Base-by-base conservation (phyloP, 805 yeast genomes). In the Kuraishia capsulata region DNA sequence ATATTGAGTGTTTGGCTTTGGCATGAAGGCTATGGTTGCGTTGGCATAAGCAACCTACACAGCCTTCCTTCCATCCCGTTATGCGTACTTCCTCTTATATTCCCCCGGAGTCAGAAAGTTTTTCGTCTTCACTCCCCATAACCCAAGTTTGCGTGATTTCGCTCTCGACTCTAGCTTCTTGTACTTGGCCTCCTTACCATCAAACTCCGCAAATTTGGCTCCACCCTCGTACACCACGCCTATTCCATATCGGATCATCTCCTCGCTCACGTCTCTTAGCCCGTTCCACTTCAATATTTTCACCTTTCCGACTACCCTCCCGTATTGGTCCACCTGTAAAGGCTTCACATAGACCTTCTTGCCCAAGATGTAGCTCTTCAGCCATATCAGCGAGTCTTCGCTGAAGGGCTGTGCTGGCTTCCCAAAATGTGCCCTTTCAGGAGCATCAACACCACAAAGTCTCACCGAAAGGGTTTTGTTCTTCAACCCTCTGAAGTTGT, bases 401-500 rank as follows among this genome's bases (percentile, higher is more conserved):
- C 92, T 76, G 53, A 60, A 83, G 0, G 92, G 90, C 54, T 92
- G 98, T 0, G 95, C 82, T 0, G 94, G 88, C 43, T 83, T 82
- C 1, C 98, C 98, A 58, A 86, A 92, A 63, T 92, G 97, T 1
- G 95, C 74, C 32, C 94, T 65, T 53, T 92, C 98, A 1, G 98
- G 98, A 0, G 98, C 98, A 67, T 92, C 98, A 13, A 90, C 81
- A 0, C 97, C 98, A 58, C 92, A 83, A 17, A 92, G 62, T 35
- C 98, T 67, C 4, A 92, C 74, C 57, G 81, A 79, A 28, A 92
- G 63, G 0, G 98, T 92, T 45, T 79, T 67, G 43, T 73, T 73
- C 44, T 76, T 74, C 29, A 76, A 55, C 61, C 71, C 49, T 40
- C 58, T 52, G 32, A 58, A 58, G 35, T 55, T 56, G 49, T 71